A percentile compares a stretch with the other conserved stretches of the same genome.
Evolutionary conservation across 1,139 yeast species (phyloP).

Genomic region (Hemisphaericaspora xylanilytica): DNA sequence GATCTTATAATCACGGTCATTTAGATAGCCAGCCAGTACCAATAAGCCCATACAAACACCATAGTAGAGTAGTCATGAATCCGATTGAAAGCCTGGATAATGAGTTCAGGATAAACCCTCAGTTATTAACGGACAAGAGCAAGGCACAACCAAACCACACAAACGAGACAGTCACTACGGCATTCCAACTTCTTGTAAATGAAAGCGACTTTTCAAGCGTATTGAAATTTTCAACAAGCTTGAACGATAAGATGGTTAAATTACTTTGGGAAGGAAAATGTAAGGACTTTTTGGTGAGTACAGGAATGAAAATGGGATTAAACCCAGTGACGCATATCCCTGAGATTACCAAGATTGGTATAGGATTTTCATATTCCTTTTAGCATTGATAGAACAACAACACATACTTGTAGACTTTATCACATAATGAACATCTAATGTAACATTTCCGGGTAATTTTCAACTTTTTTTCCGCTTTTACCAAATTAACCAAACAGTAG

Average conservation of each 20-base stretch:
- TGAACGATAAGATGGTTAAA: slow-evolving; percentile 59
- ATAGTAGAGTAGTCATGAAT: slow-evolving; percentile 14
- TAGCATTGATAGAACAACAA: slow-evolving; percentile 4
- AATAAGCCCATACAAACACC: slow-evolving; percentile 6
- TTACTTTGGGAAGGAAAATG: slow-evolving; percentile 87
- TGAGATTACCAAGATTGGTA: slow-evolving; percentile 38
- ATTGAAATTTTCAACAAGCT: slow-evolving; percentile 69
- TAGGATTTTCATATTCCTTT: slow-evolving; percentile 40
- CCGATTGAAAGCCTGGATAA: slow-evolving; percentile 28
- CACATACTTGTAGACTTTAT: too few species aligned
- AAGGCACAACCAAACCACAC: slow-evolving; percentile 4
- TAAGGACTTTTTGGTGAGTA: slow-evolving; percentile 73
- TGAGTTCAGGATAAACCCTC: slow-evolving; percentile 26
- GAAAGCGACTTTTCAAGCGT: slow-evolving; percentile 66
- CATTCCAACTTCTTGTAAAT: slow-evolving; percentile 52
- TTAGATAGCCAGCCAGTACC: slow-evolving; percentile 4
- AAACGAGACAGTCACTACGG: slow-evolving; percentile 44
- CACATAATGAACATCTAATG: too few species aligned
- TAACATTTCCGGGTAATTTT: slow-evolving; percentile 6
- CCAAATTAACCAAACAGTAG: background rate
- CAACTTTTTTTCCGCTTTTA: background rate
- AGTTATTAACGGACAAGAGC: slow-evolving; percentile 17
- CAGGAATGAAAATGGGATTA: slow-evolving; percentile 59
- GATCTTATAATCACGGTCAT: slow-evolving; percentile 7
- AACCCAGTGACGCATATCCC: slow-evolving; percentile 32